Evolutionary conservation across 768 basidiomycete species (phyloP).

Genomic region (Botryobasidium botryosum): DNA sequence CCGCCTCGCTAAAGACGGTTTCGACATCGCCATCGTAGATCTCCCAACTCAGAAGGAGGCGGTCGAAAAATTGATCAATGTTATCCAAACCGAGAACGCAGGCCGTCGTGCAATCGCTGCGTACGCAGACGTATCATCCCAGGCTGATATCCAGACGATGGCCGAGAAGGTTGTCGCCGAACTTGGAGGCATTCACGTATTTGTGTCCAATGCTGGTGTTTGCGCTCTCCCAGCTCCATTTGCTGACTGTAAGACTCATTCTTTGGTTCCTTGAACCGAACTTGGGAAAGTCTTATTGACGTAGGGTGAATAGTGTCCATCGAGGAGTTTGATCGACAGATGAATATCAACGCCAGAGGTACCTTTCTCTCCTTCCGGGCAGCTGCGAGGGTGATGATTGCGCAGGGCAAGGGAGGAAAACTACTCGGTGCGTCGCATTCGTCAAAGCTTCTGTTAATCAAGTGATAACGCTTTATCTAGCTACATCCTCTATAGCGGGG

Average conservation of each 20-base stretch:
- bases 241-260: too few species aligned
- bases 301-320: too few species aligned
- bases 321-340: too few species aligned
- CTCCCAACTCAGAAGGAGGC: too few species aligned
- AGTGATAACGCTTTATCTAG: too few species aligned
- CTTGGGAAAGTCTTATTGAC: too few species aligned
- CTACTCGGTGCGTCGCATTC: slow-evolving; percentile 34
- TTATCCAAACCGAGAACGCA: not conserved
- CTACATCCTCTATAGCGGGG: too few species aligned
- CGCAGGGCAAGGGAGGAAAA: slow-evolving; percentile 33
- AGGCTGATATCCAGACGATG: not conserved
- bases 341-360: slow-evolving; percentile 39
- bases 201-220: not conserved
- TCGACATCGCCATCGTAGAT: not conserved
- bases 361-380: slow-evolving; percentile 46
- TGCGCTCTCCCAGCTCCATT: too few species aligned
- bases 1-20: not conserved
- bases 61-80: not conserved
- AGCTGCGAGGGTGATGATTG: slow-evolving; percentile 44
- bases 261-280: too few species aligned
- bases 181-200: not conserved
- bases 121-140: not conserved
- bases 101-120: not conserved
- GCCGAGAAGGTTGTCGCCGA: not conserved
- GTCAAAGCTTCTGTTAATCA: too few species aligned